These are phyloP conservation scores for Acacia acuminata DNA, from an alignment of 306 rosid genomes.

Conservation along the genomic window DNA sequence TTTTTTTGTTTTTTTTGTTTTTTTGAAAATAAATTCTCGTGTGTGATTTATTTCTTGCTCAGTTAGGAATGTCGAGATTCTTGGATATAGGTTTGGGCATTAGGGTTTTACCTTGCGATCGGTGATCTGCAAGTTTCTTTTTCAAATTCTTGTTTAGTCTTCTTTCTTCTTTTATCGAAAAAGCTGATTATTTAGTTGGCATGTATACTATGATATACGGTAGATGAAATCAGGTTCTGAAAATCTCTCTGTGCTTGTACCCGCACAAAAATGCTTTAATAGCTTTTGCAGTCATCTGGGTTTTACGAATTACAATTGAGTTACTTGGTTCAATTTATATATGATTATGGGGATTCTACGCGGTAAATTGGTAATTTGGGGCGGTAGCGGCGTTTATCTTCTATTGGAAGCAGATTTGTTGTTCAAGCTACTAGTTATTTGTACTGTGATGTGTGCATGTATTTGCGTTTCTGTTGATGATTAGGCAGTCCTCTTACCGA, in stretches of 20 bases:
- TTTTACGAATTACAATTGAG: background rate
- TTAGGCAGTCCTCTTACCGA: background rate
- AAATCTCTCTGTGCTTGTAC: background rate
- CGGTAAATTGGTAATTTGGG: background rate
- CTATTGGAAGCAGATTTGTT: constrained; percentile 2
- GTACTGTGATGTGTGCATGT: background rate
- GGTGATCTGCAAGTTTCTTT: constrained; percentile 36
- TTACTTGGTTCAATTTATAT: constrained; percentile 22
- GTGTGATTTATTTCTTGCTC: constrained; percentile 18
- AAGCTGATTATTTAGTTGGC: background rate
- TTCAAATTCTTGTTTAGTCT: background rate
- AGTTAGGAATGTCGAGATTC: constrained; percentile 30
- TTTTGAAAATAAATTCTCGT: background rate
- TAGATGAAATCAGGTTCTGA: background rate
- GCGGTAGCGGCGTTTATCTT: background rate
- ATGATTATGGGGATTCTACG: background rate
- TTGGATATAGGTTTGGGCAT: constrained; percentile 3
- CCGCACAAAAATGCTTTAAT: background rate
- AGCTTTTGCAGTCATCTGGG: background rate
- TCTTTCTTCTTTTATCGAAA: constrained; percentile 27
- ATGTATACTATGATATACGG: background rate
- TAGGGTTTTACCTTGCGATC: constrained; percentile 35
- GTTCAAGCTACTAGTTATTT: background rate
- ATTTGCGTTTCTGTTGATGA: background rate
- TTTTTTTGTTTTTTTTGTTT: background rate